phyloP scores from a whole-genome alignment of 495 filamentous ascomycete genomes.

The Polyplosphaeria fusca region DNA sequence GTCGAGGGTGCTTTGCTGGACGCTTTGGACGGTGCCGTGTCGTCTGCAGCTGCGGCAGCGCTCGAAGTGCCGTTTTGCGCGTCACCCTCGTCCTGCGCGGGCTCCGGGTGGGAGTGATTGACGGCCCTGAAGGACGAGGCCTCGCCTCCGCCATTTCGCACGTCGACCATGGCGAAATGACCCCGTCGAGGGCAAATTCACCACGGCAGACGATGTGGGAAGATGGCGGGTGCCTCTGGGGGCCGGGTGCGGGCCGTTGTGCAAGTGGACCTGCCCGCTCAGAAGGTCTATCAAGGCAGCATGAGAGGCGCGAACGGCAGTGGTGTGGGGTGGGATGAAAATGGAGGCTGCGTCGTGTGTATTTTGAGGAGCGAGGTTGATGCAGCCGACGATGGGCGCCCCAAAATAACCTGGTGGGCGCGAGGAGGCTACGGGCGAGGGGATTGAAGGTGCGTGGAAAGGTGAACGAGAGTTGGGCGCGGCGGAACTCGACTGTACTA shows the following conservation, averaged over 20 bases:
- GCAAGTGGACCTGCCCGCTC: slow-evolving; percentile 22
- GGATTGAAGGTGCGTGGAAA: slow-evolving; percentile 17
- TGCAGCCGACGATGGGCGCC: slow-evolving; percentile 18
- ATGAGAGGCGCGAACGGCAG: slow-evolving; percentile 26
- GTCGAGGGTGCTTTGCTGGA: slow-evolving; percentile 28
- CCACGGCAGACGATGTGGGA: slow-evolving; percentile 6
- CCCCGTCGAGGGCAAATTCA: slow-evolving; percentile 19
- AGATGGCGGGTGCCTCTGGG: slow-evolving; percentile 10
- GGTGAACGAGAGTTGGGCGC: slow-evolving; percentile 14
- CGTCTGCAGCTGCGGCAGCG: slow-evolving; percentile 13
- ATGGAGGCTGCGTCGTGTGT: too few relatives aligned
- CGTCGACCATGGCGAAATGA: slow-evolving; percentile 31
- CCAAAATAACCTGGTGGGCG: slow-evolving; percentile 3
- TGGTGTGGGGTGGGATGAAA: neutral
- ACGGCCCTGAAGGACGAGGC: slow-evolving; percentile 28
- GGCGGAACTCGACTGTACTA: too few relatives aligned
- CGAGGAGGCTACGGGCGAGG: neutral
- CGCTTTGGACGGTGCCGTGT: slow-evolving; percentile 23
- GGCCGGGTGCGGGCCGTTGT: slow-evolving; percentile 27
- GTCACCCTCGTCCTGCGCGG: slow-evolving; percentile 20
- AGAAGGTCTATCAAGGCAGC: slow-evolving; percentile 33
- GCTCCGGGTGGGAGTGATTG: slow-evolving; percentile 24
- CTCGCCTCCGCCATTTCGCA: slow-evolving; percentile 35
- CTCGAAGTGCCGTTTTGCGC: slow-evolving; percentile 19
- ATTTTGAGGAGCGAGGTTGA: slow-evolving; percentile 8